Base-by-base conservation (phyloP, 139 green algal species). In the Chlorella sorokiniana region DNA sequence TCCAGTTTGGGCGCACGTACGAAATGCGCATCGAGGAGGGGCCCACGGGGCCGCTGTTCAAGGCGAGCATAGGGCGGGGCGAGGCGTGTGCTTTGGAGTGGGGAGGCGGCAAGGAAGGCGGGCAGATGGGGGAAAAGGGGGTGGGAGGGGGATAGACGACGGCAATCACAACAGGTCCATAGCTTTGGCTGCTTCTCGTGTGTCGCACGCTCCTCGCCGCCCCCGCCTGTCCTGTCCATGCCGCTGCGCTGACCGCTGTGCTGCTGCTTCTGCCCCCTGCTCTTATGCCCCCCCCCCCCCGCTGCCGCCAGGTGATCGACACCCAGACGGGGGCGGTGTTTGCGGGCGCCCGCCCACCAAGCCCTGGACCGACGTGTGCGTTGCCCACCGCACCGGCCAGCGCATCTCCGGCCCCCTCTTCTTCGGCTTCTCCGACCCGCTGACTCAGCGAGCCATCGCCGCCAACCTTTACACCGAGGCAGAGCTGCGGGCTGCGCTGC, bases 341-440 rank as follows among this genome's bases (percentile, higher is more conserved):
- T 41, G 23, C 41, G 89, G 89, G 7, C 10, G 29, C 16, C 84
- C 85, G 1, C 89, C 89, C 7, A 92, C 89, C 18, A 73, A 79
- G 69, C 89, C 89, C 4, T 92, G 89, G 89, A 91, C 87, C 4
- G 70, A 82, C 4, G 68, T 90, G 38, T 90, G 87, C 84, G 38
- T 92, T 23, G 77, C 81, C 5, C 81, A 89, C 27, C 79, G 56
- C 35, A 86, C 87, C 2, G 88, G 88, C 10, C 84, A 87, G 69
- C 79, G 89, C 54, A 91, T 92, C 41, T 85, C 64, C 29, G 88
- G 88, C 5, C 89, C 89, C 20, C 84, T 89, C 33, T 91, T 84
- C 81, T 92, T 89, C 59, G 89, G 89, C 20, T 92, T 92, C 84
- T 78, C 41, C 14, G 85, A 91, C 72, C 37, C 41, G 10, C 45